A percentile compares a stretch with the other conserved stretches of the same genome.
Conservation (phyloP, 2,329 filamentous ascomycete species). For the Neonectria punicea region DNA sequence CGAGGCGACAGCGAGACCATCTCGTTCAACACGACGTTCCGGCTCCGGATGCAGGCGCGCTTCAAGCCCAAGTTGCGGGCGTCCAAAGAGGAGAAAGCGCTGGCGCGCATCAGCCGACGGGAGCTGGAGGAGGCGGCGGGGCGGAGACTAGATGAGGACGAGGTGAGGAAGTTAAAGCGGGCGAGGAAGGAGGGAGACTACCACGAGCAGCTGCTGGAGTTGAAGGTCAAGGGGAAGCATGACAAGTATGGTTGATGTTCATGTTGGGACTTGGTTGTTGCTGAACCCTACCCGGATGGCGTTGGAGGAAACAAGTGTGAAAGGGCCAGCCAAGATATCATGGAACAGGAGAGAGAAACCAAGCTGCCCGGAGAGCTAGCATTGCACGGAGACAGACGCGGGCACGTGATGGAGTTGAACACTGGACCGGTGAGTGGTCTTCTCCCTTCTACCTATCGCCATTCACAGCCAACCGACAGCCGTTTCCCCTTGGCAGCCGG, state of each 20-base stretch:
- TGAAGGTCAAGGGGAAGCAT: constrained; percentile 93
- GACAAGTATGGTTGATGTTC: constrained; percentile 72
- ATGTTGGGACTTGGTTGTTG: background rate
- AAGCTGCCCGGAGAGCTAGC: background rate
- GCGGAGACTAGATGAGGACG: constrained; percentile 80
- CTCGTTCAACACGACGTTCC: constrained; percentile 76
- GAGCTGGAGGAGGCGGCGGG: constrained; percentile 87
- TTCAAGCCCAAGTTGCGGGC: constrained; percentile 89
- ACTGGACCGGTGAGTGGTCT: background rate
- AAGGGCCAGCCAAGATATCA: background rate
- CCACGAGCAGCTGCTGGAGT: constrained; percentile 84
- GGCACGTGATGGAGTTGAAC: background rate
- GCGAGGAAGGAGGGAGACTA: constrained; percentile 89
- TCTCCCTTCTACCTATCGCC: background rate
- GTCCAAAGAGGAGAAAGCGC: constrained; percentile 83
- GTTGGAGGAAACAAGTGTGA: background rate
- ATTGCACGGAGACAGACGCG: background rate
- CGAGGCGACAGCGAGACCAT: constrained; percentile 79
- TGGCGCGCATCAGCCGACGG: constrained; percentile 84
- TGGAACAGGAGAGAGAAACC: background rate
- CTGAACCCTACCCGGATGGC: background rate
- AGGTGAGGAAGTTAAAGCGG: constrained; percentile 84
- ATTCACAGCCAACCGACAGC: background rate
- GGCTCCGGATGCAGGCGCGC: constrained; percentile 92
- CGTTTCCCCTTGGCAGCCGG: background rate